Evolutionary conservation across 805 yeast species (phyloP).

Genomic region (Nakazawaea siamensis): DNA sequence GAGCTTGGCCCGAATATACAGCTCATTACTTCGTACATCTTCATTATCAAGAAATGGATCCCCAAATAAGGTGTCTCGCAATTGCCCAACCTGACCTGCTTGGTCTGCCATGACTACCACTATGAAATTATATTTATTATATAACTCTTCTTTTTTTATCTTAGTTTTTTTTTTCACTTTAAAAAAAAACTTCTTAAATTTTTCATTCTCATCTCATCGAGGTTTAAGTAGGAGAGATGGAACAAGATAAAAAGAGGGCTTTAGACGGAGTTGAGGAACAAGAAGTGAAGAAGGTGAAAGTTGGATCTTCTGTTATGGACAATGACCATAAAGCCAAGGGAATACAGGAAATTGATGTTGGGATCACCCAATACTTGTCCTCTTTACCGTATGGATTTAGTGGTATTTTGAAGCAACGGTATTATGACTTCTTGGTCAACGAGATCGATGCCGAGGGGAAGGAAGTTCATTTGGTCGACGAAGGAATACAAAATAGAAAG

Average conservation of each 20-base stretch:
- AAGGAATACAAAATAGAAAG: conserved; percentile 52
- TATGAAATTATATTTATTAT: too few relatives aligned
- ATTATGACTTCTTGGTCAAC: conserved; percentile 89
- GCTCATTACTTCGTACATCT: conserved; percentile 19
- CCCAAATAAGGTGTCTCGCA: too few relatives aligned
- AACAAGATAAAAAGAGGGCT: not conserved
- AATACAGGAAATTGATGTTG: conserved; percentile 73
- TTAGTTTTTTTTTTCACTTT: too few relatives aligned
- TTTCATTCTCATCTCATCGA: too few relatives aligned
- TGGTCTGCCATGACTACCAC: too few relatives aligned
- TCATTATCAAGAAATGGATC: conserved; percentile 9
- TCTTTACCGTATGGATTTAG: conserved; percentile 51
- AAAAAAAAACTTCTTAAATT: too few relatives aligned
- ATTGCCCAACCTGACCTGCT: too few relatives aligned
- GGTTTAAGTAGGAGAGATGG: too few relatives aligned
- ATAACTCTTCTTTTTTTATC: too few relatives aligned
- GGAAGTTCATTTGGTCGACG: conserved; percentile 69
- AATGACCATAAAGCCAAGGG: conserved; percentile 22
- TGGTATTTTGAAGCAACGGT: conserved; percentile 81
- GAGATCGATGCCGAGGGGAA: conserved; percentile 66
- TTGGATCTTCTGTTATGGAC: too few relatives aligned
- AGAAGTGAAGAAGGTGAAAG: conserved; percentile 15
- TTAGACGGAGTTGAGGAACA: conserved; percentile 5
- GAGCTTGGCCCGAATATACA: conserved; percentile 23
- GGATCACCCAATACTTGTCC: conserved; percentile 67